These are phyloP conservation scores for Pythium brachiatum DNA, from an alignment of 352 stramenopile genomes.

Conservation along the genomic window DNA sequence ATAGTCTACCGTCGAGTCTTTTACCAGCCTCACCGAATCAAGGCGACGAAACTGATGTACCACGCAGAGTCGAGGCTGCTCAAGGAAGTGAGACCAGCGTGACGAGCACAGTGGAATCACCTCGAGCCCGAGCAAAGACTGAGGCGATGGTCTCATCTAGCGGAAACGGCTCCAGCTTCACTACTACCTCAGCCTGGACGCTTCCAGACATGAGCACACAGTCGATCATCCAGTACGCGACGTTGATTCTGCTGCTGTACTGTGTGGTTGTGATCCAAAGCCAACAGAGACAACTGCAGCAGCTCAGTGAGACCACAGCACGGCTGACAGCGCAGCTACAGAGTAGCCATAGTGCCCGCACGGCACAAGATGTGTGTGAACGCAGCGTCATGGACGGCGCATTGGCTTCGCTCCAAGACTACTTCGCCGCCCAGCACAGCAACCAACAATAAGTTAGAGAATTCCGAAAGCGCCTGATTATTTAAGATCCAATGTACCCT, in stretches of 20 bases:
- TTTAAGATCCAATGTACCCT: background rate
- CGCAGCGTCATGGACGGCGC: slow-evolving; percentile 12
- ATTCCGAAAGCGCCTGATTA: background rate
- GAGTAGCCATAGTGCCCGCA: background rate
- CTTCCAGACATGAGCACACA: background rate
- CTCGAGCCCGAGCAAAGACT: background rate
- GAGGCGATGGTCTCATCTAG: no score
- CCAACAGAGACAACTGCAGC: slow-evolving; percentile 14
- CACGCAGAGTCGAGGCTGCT: background rate
- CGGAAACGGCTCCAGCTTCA: background rate
- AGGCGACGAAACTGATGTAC: no score
- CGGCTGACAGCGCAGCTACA: slow-evolving; percentile 8
- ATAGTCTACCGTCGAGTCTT: background rate
- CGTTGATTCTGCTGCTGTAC: slow-evolving; percentile 20
- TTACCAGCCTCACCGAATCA: background rate
- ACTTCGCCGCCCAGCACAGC: slow-evolving; percentile 8
- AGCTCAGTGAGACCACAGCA: slow-evolving; percentile 13
- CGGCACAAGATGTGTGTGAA: slow-evolving; percentile 1
- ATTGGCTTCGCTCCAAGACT: slow-evolving; percentile 1
- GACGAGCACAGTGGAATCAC: background rate
- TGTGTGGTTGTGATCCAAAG: slow-evolving; percentile 19
- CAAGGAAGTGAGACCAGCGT: background rate
- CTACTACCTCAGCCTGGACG: background rate
- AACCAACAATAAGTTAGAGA: background rate
- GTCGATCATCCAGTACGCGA: slow-evolving; percentile 14